Base-by-base conservation (phyloP, 2,329 filamentous ascomycete species). In the Pleurostoma richardsiae region DNA sequence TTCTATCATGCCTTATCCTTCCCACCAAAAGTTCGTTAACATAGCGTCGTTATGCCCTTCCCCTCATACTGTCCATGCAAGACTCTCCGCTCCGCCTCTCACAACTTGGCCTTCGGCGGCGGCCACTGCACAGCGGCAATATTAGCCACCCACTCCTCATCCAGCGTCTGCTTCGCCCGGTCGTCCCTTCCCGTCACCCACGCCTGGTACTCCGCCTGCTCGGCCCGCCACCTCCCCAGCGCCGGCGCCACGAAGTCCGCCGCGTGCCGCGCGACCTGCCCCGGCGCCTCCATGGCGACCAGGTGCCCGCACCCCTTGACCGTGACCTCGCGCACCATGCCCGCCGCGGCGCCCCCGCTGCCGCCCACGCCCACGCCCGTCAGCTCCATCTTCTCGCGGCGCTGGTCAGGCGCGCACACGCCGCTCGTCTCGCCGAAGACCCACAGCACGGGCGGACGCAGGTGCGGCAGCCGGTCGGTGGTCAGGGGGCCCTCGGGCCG, bases 201-300 rank as follows among this genome's bases (percentile, higher is more conserved):
- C 54, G 69, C 68, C 42, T 74, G 64, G 52, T 83, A 87, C 45
- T 69, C 70, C 30, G 65, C 65, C 64, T 85, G 76, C 55, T 85
- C 77, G 3, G 58, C 63, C 52, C 72, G 67, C 80, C 83, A 87
- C 29, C 70, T 63, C 39, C 66, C 60, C 52, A 87, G 53, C 60
- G 86, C 81, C n/a, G 59, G 56, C 0, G 63, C 71, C 46, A 88
- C 63, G 73, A 82, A 88, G 29, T 62, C 59, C 0, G 76, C 77
- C 0, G 79, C 75, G 19, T 77, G 64, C 48, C 77, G 70, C 2
- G 89, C 91, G 51, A 84, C 86, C 57, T 80, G 72, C 3, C 58
- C 69, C 0, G 88, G 86, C 38, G 79, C 77, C 65, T 96, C 90
- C 80, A 96, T 88, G 0, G 91, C 86, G 29, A 96, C 80, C 39